Evolutionary conservation across 768 basidiomycete genomes (phyloP).

Genomic region (Pleurotus platypus): DNA sequence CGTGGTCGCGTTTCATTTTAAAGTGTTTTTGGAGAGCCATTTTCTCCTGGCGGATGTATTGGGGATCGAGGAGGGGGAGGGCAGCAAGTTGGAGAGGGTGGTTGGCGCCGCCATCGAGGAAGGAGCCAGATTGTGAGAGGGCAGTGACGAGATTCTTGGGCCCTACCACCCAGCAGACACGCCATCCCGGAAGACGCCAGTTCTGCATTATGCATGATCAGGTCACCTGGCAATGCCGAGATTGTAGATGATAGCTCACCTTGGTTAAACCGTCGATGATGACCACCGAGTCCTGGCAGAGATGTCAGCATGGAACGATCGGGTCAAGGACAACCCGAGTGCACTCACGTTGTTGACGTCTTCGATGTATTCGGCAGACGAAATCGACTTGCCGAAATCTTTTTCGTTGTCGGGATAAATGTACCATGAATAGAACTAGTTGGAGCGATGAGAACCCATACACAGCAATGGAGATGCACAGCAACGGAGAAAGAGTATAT

Average conservation of each 20-base stretch:
- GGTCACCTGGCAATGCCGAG: neutral
- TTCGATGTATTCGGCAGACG: constrained; percentile 79
- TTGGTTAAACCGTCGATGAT: constrained; percentile 94
- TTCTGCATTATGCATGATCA: constrained; percentile 47
- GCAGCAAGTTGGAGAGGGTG: constrained; percentile 92
- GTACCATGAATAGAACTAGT: constrained; percentile 96
- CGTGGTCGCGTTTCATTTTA: constrained; percentile 87
- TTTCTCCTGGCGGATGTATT: constrained; percentile 67
- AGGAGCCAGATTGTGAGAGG: constrained; percentile 89
- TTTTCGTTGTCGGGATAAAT: constrained; percentile 78
- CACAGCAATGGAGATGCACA: neutral
- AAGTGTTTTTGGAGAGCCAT: constrained; percentile 87
- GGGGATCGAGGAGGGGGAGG: constrained; percentile 74
- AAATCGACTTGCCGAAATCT: constrained; percentile 75
- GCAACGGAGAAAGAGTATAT: constrained; percentile 2
- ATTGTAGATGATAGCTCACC: constrained; percentile 29
- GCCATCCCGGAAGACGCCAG: constrained; percentile 94
- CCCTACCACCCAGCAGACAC: constrained; percentile 90
- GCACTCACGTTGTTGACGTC: constrained; percentile 70
- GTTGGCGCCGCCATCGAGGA: constrained; percentile 93
- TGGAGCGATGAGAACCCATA: constrained; percentile 6
- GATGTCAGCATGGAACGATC: neutral
- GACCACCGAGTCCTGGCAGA: constrained; percentile 63
- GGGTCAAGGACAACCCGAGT: too few relatives aligned
- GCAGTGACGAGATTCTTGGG: constrained; percentile 87